Base-by-base conservation (phyloP, 129 eudicot genomes). In the Glebionis coronaria region DNA sequence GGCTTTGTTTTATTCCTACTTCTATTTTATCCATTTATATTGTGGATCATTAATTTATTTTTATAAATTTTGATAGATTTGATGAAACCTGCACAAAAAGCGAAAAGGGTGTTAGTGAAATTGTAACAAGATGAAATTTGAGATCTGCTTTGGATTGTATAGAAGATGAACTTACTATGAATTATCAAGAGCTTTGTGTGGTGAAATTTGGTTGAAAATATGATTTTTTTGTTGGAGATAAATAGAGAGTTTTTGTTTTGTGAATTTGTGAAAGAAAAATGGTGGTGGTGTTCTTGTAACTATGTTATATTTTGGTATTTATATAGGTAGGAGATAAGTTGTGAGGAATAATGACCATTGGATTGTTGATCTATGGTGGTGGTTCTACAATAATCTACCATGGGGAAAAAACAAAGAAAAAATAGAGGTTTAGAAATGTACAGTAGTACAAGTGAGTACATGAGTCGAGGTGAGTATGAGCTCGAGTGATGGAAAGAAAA, bases 1-100 rank as follows among this genome's bases (percentile, higher is more conserved):
- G 42, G 42, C 42, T 35, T 35, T 35, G 42, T 35, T 56, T 78
- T 63, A 64, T 58, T 40, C 70, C 72, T 61, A 75, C 75, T 11
- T 81, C 90, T 20, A 61, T 65, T 40, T 78, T 81, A 73, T 81
- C 90, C 90, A 85, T 85, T 16, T 44, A 31, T 8, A 16, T 52
- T 63, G 42, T 35, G 42, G 42, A 35, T 35, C 42, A 35, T 35
- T 35, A 35, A 35, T 1, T 31, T n/a, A n/a, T 35, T 7, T 35
- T 29, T 29, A 29, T 29, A 29, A 29, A 29, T 4, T 31, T 35
- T 0, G 42, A 6, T 35, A 35, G 42, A 35, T 35, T 35, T 35
- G 42, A 35, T 35, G 42, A 35, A 73, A 40, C 63, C 77, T 73
- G 77, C 71, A 73, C 63, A 63, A 73, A 25, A 35, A 35, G n/a